Evolutionary conservation across 2,329 filamentous ascomycete species (phyloP).

Genomic region (Fusarium goolgardi): DNA sequence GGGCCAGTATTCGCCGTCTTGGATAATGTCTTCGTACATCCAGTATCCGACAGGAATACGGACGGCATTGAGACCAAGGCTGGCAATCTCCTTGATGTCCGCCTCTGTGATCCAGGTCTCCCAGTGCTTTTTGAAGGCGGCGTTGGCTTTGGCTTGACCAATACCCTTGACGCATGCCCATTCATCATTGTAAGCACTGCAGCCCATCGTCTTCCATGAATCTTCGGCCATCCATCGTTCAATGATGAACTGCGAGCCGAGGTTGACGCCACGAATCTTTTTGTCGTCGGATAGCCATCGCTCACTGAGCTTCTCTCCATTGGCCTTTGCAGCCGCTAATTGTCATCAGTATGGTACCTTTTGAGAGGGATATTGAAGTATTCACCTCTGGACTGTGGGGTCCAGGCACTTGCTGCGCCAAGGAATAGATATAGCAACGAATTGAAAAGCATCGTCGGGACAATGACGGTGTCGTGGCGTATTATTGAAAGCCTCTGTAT

Average conservation of each 20-base stretch:
- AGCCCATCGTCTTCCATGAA: slow-evolving; percentile 44
- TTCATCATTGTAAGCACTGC: slow-evolving; percentile 42
- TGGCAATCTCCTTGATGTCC: slow-evolving; percentile 43
- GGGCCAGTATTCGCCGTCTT: slow-evolving; percentile 39
- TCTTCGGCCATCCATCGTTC: slow-evolving; percentile 46
- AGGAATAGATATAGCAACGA: not conserved
- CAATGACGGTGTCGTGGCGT: no score
- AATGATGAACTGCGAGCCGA: slow-evolving; percentile 46
- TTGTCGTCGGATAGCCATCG: slow-evolving; percentile 26
- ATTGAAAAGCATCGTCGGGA: not conserved
- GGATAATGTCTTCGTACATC: slow-evolving; percentile 44
- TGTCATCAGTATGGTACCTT: not conserved
- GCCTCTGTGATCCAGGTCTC: slow-evolving; percentile 39
- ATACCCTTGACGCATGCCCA: slow-evolving; percentile 44
- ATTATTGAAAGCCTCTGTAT: not conserved
- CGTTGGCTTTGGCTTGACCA: slow-evolving; percentile 41
- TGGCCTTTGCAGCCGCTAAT: not conserved
- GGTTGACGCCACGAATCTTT: slow-evolving; percentile 46
- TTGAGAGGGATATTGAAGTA: fast-evolving
- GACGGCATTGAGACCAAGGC: slow-evolving; percentile 42
- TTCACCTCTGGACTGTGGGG: slow-evolving; percentile 17
- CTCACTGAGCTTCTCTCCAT: not conserved
- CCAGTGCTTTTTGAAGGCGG: slow-evolving; percentile 45
- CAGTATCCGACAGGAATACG: slow-evolving; percentile 47
- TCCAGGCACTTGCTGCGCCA: slow-evolving; percentile 9